These are phyloP conservation scores for Lodderomyces jiufengensis DNA, from an alignment of 1,139 yeast species.

Conservation along the genomic window DNA sequence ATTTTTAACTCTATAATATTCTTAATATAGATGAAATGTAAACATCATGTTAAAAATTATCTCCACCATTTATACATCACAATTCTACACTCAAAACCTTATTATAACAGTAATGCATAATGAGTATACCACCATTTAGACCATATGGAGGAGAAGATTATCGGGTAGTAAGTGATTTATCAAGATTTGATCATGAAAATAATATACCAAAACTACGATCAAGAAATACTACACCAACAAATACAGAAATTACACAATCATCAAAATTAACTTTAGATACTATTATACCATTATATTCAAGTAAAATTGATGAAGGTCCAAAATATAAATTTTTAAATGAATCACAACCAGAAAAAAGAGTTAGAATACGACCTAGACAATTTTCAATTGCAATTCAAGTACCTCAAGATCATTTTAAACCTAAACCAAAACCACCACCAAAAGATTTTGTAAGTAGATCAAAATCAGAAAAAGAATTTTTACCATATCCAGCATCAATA, in stretches of 20 bases:
- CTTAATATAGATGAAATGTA: no score
- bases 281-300: slow-evolving; percentile 15
- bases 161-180: slow-evolving; percentile 27
- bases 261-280: slow-evolving; percentile 16
- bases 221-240: slow-evolving; percentile 28
- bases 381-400: slow-evolving; percentile 10
- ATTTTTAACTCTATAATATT: background rate
- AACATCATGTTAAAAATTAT: background rate
- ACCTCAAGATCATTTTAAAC: slow-evolving; percentile 9
- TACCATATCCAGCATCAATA: slow-evolving; percentile 11
- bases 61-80: background rate
- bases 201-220: slow-evolving; percentile 23
- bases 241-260: slow-evolving; percentile 12
- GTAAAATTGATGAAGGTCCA: slow-evolving; percentile 8
- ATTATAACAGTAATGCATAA: background rate
- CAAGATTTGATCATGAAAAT: slow-evolving; percentile 25
- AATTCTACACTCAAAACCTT: background rate
- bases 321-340: no score
- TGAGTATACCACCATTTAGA: slow-evolving; percentile 15
- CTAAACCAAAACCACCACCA: slow-evolving; percentile 14
- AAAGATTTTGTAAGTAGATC: slow-evolving; percentile 8
- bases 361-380: slow-evolving; percentile 5
- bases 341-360: background rate
- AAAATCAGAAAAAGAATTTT: slow-evolving; percentile 11
- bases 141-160: slow-evolving; percentile 22